phyloP scores from a whole-genome alignment of 2,329 filamentous ascomycete species.

The Chaetomium olivaceum region DNA sequence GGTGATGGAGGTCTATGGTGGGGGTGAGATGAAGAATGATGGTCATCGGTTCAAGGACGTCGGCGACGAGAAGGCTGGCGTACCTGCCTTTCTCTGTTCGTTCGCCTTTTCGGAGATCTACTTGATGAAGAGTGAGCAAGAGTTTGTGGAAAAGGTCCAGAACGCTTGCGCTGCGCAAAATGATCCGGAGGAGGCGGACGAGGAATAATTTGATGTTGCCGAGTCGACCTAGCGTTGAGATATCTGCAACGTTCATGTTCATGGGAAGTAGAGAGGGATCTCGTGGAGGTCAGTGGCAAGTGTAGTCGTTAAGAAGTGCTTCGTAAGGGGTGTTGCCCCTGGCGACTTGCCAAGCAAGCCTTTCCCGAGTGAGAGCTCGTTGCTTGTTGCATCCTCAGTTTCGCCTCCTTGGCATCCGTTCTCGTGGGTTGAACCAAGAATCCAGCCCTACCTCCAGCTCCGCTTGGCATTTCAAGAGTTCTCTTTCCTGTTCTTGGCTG shows the following conservation, averaged over 20 bases:
- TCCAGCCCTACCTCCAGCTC: neutral
- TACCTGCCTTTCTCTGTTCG: constrained; percentile 19
- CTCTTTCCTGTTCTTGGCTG: neutral
- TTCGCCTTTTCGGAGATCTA: constrained; percentile 20
- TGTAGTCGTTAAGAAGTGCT: too few relatives aligned
- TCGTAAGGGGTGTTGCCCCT: neutral
- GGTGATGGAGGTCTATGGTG: constrained; percentile 23
- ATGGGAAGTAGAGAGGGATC: neutral
- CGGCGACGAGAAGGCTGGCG: neutral
- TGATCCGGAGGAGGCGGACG: neutral
- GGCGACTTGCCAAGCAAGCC: constrained; percentile 8
- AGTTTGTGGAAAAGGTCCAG: constrained; percentile 15
- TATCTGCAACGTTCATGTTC: neutral
- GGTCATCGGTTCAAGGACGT: constrained; percentile 24
- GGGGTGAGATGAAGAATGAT: constrained; percentile 14
- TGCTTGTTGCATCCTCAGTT: neutral
- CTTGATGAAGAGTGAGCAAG: constrained; percentile 12
- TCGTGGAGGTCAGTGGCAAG: neutral
- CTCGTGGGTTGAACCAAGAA: neutral
- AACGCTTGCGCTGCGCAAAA: neutral
- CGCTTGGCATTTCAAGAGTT: constrained; percentile 3
- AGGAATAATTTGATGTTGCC: neutral
- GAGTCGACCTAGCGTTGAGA: neutral
- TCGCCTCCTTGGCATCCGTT: neutral
- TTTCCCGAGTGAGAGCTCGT: too few relatives aligned